These are phyloP conservation scores for Xylaria acuta DNA, from an alignment of 495 filamentous ascomycete genomes.

Conservation along the genomic window DNA sequence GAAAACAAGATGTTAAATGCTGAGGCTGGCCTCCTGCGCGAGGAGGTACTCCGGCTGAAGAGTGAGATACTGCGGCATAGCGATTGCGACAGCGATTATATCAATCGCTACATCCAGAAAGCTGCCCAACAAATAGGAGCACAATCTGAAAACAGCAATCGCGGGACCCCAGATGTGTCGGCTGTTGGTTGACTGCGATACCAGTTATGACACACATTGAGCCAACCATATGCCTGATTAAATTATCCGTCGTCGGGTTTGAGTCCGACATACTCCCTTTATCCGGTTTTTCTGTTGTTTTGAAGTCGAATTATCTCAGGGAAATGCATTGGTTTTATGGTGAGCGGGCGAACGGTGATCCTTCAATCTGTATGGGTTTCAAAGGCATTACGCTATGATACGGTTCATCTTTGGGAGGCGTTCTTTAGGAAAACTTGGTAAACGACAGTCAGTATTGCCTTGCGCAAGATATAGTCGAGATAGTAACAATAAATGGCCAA, in stretches of 20 bases:
- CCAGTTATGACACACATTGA: not conserved
- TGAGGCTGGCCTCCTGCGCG: slow-evolving; percentile 17
- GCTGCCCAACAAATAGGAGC: not conserved
- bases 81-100: slow-evolving; percentile 15
- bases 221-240: not conserved
- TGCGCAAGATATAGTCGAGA: not conserved
- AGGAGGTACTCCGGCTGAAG: slow-evolving; percentile 15
- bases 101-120: slow-evolving; percentile 16
- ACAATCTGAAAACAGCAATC: not conserved
- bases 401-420: not conserved
- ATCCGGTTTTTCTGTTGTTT: not conserved
- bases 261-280: not conserved
- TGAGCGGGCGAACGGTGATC: not conserved
- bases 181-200: not conserved
- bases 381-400: not conserved
- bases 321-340: not conserved
- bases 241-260: not conserved
- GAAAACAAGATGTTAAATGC: slow-evolving; percentile 16
- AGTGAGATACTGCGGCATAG: slow-evolving; percentile 17
- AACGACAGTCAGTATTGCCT: not conserved
- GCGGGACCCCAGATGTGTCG: not conserved
- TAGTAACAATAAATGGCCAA: not conserved
- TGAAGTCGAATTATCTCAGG: not conserved
- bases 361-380: not conserved
- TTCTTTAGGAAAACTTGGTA: not conserved